Evolutionary conservation across 306 rosid genomes (phyloP).

Genomic region (Medicago arabica): DNA sequence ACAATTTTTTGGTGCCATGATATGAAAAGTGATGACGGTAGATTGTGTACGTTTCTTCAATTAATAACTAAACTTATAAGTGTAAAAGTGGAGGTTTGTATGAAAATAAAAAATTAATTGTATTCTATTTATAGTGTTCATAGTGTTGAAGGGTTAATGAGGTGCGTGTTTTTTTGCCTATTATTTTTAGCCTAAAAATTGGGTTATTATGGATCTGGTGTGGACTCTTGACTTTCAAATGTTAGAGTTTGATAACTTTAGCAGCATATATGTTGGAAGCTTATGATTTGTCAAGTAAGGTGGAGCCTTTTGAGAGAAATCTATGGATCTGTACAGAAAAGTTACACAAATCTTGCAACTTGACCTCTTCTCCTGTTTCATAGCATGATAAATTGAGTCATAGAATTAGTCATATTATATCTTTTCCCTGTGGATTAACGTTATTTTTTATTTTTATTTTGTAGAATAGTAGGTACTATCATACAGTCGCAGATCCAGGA

Average conservation of each 20-base stretch:
- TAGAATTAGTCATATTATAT: too few species aligned
- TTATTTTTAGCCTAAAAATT: background rate
- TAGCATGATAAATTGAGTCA: background rate
- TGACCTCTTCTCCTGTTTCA: background rate
- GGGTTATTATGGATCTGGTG: background rate
- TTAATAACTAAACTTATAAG: too few species aligned
- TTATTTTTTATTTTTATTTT: too few species aligned
- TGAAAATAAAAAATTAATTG: background rate
- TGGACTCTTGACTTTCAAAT: background rate
- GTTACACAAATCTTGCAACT: constrained; percentile 5
- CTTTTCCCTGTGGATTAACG: too few species aligned
- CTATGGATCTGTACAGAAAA: background rate
- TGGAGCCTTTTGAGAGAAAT: background rate
- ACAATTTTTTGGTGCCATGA: constrained; percentile 57
- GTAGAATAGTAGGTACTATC: too few species aligned
- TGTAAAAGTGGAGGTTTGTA: background rate
- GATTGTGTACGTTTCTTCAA: too few species aligned
- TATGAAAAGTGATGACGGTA: background rate
- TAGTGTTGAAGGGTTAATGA: background rate
- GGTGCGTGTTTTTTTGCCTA: background rate
- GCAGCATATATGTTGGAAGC: background rate
- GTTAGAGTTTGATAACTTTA: background rate
- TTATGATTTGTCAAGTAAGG: background rate
- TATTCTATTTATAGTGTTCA: background rate
- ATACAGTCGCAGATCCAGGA: too few species aligned